Conservation (phyloP, 768 basidiomycete species). For the Neoboletus magnificus region DNA sequence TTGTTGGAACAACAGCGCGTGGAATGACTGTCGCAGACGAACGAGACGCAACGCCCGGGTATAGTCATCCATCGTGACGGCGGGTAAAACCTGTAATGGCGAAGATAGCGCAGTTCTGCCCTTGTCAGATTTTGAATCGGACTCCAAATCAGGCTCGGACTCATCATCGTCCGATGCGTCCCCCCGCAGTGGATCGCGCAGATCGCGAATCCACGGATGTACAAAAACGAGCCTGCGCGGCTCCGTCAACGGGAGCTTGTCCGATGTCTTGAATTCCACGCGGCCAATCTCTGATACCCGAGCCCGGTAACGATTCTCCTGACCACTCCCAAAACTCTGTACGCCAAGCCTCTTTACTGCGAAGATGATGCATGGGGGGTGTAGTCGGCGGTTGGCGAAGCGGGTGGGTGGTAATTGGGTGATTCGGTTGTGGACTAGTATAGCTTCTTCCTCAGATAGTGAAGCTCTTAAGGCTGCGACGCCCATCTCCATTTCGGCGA, state of each 20-base stretch:
- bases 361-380: conserved; percentile 13
- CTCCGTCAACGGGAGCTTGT: not conserved
- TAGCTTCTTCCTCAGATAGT: not conserved
- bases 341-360: not conserved
- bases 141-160: not conserved
- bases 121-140: no score
- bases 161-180: not conserved
- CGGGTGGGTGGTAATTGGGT: not conserved
- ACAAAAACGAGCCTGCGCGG: conserved; percentile 3
- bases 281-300: conserved; percentile 2
- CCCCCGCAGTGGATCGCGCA: not conserved
- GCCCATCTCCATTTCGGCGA: not conserved
- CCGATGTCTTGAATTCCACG: conserved; percentile 2
- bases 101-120: not conserved
- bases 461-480: not conserved
- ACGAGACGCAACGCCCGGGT: not conserved
- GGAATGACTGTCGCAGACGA: not conserved
- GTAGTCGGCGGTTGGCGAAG: conserved; percentile 1
- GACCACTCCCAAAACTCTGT: not conserved
- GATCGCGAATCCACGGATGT: conserved; percentile 13
- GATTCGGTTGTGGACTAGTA: not conserved
- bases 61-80: not conserved
- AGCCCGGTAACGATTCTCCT: conserved; percentile 1
- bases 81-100: not conserved
- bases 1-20: conserved; percentile 2